Base-by-base conservation (phyloP, 805 yeast species). In the Metschnikowia orientalis region DNA sequence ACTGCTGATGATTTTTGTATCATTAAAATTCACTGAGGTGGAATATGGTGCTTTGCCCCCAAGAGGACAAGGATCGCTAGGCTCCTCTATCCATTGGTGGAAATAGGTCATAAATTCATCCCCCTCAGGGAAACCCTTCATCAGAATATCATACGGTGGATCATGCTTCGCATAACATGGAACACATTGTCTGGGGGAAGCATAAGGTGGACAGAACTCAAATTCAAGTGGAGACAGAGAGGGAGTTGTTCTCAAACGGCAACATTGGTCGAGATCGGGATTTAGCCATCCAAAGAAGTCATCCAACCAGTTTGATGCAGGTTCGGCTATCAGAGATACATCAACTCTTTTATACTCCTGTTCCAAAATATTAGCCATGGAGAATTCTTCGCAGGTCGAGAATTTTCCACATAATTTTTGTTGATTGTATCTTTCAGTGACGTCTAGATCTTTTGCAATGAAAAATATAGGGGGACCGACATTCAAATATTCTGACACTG, bases 1-100 rank as follows among this genome's bases (percentile, higher is more conserved):
- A 1, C 87, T 75, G 2, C 90, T 64, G 7, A 51, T 43, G 4
- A 87, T 69, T 2, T 45, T 41, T 2, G 55, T 56, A 1, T 56
- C 45, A 1, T 61, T 59, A 18, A 59, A 59, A 36, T 67, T 66
- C 17, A 68, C 59, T 2, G 69, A 59, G 4, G 67, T 58, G 1
- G 83, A 69, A 53, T 90, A 90, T 0, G 97, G 95, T 0, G 97
- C 97, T 50, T 84, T 83, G 2, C 98, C 98, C 3, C 95, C 97
- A 17, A 90, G 62, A 1, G 97, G 96, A 56, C 98, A 90, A 2
- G 90, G 86, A 48, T 84, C 92, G 37, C 95, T 83, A 2, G 77
- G 78, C 16, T 86, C 84, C 23, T 76, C 68, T 16, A 90, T 84
- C 98, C 98, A 90, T 25, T 81, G 75, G 14, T 73, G 57, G 52